Evolutionary conservation across 148 eudicot species (phyloP).

Genomic region (Heliosperma pusillum): DNA sequence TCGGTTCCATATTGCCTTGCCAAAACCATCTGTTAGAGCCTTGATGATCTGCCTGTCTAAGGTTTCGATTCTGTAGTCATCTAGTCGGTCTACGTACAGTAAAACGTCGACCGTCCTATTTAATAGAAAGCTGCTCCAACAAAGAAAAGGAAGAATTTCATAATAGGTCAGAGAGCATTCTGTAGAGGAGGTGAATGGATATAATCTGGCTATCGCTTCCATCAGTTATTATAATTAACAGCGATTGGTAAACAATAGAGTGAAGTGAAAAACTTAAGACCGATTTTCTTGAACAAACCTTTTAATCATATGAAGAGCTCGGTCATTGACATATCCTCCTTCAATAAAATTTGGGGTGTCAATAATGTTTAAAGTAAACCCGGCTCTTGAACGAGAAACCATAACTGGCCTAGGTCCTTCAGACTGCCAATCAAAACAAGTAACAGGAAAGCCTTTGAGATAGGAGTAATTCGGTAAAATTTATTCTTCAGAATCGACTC

Average conservation of each 20-base stretch:
- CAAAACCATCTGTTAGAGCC: conserved; percentile 80
- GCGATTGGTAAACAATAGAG: too few relatives aligned
- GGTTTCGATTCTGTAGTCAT: conserved; percentile 90
- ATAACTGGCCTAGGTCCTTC: conserved; percentile 82
- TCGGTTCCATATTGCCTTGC: conserved; percentile 76
- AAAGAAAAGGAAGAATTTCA: conserved; percentile 6
- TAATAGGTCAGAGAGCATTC: background rate
- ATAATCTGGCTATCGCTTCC: too few relatives aligned
- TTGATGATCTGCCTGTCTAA: conserved; percentile 75
- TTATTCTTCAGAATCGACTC: too few relatives aligned
- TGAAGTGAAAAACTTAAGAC: too few relatives aligned
- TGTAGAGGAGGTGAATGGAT: background rate
- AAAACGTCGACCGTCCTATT: conserved; percentile 82
- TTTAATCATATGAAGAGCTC: conserved; percentile 68
- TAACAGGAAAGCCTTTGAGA: background rate
- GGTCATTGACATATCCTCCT: conserved; percentile 92
- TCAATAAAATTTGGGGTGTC: conserved; percentile 95
- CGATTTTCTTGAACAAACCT: conserved; percentile 38
- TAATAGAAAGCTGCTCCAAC: conserved; percentile 68
- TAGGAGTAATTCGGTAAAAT: too few relatives aligned
- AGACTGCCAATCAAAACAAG: conserved; percentile 45
- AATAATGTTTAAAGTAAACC: conserved; percentile 80
- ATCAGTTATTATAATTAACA: too few relatives aligned
- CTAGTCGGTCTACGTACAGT: conserved; percentile 90
- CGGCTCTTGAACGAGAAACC: conserved; percentile 85